A percentile compares a stretch with the other conserved stretches of the same genome.
These are phyloP conservation scores for Linnemannia elongata DNA, from an alignment of 192 early-diverging fungal genomes.

Conservation along the genomic window DNA sequence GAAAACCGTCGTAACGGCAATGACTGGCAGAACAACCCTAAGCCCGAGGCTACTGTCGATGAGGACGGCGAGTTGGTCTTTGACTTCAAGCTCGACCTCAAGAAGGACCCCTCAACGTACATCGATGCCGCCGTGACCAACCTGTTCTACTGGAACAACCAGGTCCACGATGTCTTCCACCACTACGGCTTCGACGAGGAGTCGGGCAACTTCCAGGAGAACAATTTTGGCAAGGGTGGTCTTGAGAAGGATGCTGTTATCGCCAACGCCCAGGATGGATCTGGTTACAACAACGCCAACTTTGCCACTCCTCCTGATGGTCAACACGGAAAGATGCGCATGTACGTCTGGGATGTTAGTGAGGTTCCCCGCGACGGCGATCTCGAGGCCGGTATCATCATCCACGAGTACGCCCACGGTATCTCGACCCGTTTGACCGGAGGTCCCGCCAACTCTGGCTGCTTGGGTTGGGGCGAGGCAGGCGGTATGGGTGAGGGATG, in stretches of 20 bases:
- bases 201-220: slow-evolving; percentile 94
- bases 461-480: slow-evolving; percentile 89
- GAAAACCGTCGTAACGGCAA: slow-evolving; percentile 81
- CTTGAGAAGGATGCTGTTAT: slow-evolving; percentile 85
- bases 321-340: slow-evolving; percentile 91
- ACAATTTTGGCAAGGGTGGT: slow-evolving; percentile 85
- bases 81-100: slow-evolving; percentile 82
- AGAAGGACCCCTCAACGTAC: slow-evolving; percentile 75
- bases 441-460: slow-evolving; percentile 90
- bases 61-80: slow-evolving; percentile 69
- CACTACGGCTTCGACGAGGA: slow-evolving; percentile 93
- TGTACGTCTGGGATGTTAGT: slow-evolving; percentile 93
- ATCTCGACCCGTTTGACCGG: slow-evolving; percentile 95
- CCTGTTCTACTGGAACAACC: slow-evolving; percentile 94
- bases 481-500: slow-evolving; percentile 98
- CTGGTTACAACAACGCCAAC: slow-evolving; percentile 93
- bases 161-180: slow-evolving; percentile 91
- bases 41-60: slow-evolving; percentile 74
- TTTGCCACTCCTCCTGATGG: slow-evolving; percentile 98
- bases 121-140: slow-evolving; percentile 87
- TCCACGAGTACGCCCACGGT: slow-evolving; percentile 97
- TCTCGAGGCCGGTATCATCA: slow-evolving; percentile 91
- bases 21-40: slow-evolving; percentile 82
- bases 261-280: slow-evolving; percentile 93
- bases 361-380: slow-evolving; percentile 86